Base-by-base conservation (phyloP, 495 filamentous ascomycete species). In the Hypoxylon trugodes region DNA sequence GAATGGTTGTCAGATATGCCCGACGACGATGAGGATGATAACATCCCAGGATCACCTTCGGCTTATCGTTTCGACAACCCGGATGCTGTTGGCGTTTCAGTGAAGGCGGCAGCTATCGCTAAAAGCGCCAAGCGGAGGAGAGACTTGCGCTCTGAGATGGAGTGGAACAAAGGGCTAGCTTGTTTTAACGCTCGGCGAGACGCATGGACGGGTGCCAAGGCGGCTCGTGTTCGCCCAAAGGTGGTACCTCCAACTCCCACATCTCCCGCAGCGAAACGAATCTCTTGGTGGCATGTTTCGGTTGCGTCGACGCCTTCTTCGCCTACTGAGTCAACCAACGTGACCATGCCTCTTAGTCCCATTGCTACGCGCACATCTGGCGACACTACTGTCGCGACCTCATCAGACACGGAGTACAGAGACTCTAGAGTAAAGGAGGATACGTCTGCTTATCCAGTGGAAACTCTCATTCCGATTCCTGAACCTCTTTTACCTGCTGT, bases 191-290 rank as follows among this genome's bases (percentile, higher is more conserved):
- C 84, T 28, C 79, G 91, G 46, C 84, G 95, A 35, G 86, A 97
- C 76, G 88, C 85, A 12, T 98, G 95, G 95, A 90, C 92, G 8
- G 88, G 89, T n/a, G 95, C 93, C 2, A 79, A 75, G 46, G 75
- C 73, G 15, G 78, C 70, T 18, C 77, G 79, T 30, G 70, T 82
- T 35, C 71, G 69, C 12, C 68, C 67, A 10, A 79, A 76, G 57
- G 70, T 71, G 1, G 69, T 69, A 21, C 63, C 73, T 6, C 51
- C 66, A 15, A 58, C 60, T 18, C 59, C 73, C 6, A 65, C 62
- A 1, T 78, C 76, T 13, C 77, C 77, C 2, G 5, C 73, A 53
- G 46, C 70, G 51, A 69, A 68, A 42, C 45, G 71, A 42, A 49
- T 71, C 53, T 70, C 71, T 67, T 65, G 69, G 69, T 74, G 61